Evolutionary conservation across 257 asterid genomes (phyloP).

Genomic region (Solanum peruvianum): DNA sequence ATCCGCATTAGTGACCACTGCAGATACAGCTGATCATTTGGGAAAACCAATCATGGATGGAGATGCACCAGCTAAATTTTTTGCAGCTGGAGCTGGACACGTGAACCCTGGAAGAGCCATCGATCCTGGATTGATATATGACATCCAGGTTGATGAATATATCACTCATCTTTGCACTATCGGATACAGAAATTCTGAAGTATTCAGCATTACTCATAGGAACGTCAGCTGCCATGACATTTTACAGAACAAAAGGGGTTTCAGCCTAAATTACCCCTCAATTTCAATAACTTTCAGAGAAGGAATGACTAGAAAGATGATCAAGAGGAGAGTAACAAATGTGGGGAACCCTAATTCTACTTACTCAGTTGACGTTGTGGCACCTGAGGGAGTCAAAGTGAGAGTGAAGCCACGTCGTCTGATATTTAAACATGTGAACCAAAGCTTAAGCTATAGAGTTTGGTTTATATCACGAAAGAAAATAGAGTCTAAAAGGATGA

Average conservation of each 20-base stretch:
- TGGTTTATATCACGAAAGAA: constrained; percentile 44
- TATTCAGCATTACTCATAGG: constrained; percentile 72
- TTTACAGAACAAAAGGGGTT: constrained; percentile 44
- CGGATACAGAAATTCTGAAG: constrained; percentile 50
- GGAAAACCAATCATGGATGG: constrained; percentile 80
- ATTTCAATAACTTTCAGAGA: constrained; percentile 49
- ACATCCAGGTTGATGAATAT: constrained; percentile 49
- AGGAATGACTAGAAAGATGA: constrained; percentile 36
- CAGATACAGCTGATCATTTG: constrained; percentile 41
- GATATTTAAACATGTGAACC: constrained; percentile 33
- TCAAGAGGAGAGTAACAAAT: constrained; percentile 47
- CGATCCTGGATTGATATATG: constrained; percentile 70
- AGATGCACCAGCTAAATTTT: constrained; percentile 47
- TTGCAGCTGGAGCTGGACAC: constrained; percentile 83
- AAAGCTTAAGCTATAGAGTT: constrained; percentile 61
- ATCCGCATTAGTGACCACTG: constrained; percentile 89
- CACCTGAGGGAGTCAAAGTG: constrained; percentile 66
- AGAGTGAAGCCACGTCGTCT: constrained; percentile 57
- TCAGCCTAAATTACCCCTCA: constrained; percentile 86
- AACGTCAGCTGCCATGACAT: constrained; percentile 63
- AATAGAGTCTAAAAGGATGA: constrained; percentile 3
- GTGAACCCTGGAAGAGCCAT: constrained; percentile 69
- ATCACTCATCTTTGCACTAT: constrained; percentile 61
- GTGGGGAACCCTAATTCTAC: constrained; percentile 39
- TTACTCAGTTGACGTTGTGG: constrained; percentile 27